A percentile compares a stretch with the other conserved stretches of the same genome.
Evolutionary conservation across 2,329 filamentous ascomycete genomes (phyloP).

Genomic region (Claviceps sp.): DNA sequence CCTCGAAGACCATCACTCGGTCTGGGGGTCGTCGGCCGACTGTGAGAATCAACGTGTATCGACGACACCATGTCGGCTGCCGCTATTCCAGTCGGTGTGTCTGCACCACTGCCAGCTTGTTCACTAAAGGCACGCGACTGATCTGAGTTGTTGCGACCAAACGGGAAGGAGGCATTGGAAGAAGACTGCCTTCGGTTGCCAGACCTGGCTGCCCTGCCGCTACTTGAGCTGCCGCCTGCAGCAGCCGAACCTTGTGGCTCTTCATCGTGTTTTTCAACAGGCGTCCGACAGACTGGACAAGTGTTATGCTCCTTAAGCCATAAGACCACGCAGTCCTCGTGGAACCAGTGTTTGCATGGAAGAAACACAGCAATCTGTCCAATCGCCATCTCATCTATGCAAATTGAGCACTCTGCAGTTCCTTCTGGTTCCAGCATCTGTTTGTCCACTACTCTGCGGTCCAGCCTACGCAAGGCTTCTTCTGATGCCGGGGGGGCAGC

Average conservation of each 20-base stretch:
- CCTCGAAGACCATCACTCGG: slow-evolving; percentile 19
- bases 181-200: background rate
- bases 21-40: slow-evolving; percentile 13
- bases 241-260: slow-evolving; percentile 7
- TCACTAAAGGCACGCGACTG: background rate
- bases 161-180: background rate
- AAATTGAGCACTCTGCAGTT: slow-evolving; percentile 83
- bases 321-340: slow-evolving; percentile 63
- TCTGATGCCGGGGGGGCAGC: slow-evolving; percentile 72
- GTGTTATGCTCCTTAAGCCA: slow-evolving; percentile 90
- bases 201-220: background rate
- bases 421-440: slow-evolving; percentile 53
- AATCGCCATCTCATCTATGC: slow-evolving; percentile 70
- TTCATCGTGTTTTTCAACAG: slow-evolving; percentile 30
- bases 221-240: background rate
- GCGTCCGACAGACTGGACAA: slow-evolving; percentile 66
- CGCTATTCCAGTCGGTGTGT: slow-evolving; percentile 4
- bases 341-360: slow-evolving; percentile 91
- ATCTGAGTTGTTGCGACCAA: background rate
- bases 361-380: slow-evolving; percentile 64
- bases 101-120: background rate
- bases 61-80: slow-evolving; percentile 8
- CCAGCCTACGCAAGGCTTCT: slow-evolving; percentile 58
- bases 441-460: slow-evolving; percentile 55
- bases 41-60: slow-evolving; percentile 14